These are phyloP conservation scores for Fonsecaea nubica DNA, from an alignment of 2,329 filamentous ascomycete species.

Conservation along the genomic window DNA sequence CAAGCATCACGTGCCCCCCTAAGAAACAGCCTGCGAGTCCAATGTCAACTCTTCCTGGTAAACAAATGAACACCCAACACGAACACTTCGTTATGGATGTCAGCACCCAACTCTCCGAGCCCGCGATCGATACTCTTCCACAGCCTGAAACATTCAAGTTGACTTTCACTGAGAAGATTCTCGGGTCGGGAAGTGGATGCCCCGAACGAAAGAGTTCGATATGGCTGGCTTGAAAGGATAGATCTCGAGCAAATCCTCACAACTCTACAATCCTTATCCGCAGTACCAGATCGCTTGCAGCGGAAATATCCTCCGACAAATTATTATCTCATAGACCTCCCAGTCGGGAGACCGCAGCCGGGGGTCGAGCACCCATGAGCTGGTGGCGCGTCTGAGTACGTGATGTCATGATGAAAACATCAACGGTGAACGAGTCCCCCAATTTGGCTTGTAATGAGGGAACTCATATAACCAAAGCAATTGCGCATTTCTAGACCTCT, in stretches of 20 bases:
- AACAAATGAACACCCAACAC: background rate
- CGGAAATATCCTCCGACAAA: conserved; percentile 7
- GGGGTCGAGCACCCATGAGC: background rate
- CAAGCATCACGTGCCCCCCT: background rate
- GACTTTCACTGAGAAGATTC: background rate
- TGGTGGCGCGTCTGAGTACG: background rate
- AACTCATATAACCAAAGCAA: background rate
- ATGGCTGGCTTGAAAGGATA: background rate
- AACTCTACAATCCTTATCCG: background rate
- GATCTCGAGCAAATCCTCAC: background rate
- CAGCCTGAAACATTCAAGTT: background rate
- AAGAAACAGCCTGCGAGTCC: background rate
- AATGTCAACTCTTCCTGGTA: background rate
- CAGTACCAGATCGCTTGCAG: background rate
- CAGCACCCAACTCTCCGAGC: background rate
- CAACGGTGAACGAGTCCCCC: background rate
- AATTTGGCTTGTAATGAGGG: conserved; percentile 9
- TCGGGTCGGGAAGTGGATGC: background rate
- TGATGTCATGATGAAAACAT: conserved; percentile 39
- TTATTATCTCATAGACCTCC: conserved; percentile 12
- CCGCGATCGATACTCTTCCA: background rate
- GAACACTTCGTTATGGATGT: background rate
- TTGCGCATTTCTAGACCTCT: background rate
- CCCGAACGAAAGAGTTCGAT: background rate
- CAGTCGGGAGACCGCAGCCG: background rate